phyloP scores from a whole-genome alignment of 257 asterid genomes.

The Nicotiana tomentosiformis region DNA sequence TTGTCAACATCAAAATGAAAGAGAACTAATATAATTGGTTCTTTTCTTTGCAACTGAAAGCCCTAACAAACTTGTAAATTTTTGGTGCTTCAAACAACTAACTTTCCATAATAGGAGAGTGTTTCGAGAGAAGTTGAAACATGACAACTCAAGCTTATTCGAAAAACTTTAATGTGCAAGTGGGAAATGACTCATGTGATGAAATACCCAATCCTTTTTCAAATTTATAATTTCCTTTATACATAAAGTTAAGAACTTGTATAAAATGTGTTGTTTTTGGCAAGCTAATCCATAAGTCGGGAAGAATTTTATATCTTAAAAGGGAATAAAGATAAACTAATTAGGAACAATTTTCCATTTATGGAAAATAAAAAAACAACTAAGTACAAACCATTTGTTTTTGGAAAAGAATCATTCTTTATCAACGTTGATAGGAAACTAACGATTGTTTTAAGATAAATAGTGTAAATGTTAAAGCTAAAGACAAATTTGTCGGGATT shows the following conservation, averaged over 20 bases:
- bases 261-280: neutral
- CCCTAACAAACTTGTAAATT: neutral
- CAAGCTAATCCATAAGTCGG: neutral
- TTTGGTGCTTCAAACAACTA: neutral
- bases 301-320: neutral
- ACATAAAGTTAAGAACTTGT: neutral
- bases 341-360: neutral
- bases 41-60: neutral
- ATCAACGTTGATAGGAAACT: neutral
- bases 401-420: neutral
- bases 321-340: neutral
- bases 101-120: neutral
- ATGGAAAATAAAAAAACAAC: neutral
- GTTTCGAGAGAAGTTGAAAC: neutral
- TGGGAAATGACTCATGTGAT: neutral
- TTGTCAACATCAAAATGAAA: neutral
- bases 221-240: neutral
- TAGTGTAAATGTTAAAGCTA: too few species aligned
- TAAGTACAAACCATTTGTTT: too few species aligned
- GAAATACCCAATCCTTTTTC: neutral
- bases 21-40: neutral
- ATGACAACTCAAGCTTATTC: neutral
- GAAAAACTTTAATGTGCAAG: neutral
- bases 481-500: too few species aligned
- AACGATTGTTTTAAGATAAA: neutral